Evolutionary conservation across 495 filamentous ascomycete genomes (phyloP).

Genomic region (Chaetomium tenue): DNA sequence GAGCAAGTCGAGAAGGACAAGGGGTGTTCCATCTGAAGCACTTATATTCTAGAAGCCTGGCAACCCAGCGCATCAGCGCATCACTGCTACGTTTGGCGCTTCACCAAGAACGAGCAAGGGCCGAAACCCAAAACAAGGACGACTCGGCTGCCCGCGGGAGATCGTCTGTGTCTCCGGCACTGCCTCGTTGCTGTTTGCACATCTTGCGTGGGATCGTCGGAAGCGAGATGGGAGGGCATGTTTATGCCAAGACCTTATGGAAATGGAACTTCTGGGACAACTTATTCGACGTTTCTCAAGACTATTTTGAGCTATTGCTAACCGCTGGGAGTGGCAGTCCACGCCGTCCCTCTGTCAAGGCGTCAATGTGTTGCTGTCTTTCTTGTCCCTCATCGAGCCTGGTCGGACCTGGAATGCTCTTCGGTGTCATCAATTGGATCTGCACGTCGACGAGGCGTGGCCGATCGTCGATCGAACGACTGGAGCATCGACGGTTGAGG

Average conservation of each 20-base stretch:
- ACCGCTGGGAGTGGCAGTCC: neutral
- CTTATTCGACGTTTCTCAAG: neutral
- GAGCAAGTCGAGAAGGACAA: neutral
- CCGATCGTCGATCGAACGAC: neutral
- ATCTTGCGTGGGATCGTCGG: conserved; percentile 17
- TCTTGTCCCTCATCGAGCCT: neutral
- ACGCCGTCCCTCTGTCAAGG: neutral
- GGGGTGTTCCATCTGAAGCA: neutral
- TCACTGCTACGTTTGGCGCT: neutral
- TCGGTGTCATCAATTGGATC: conserved; percentile 15
- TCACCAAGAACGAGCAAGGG: neutral
- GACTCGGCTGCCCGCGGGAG: conserved; percentile 5
- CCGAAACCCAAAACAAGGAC: neutral
- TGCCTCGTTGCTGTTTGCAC: neutral
- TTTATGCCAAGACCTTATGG: conserved; percentile 5
- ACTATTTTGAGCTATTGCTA: conserved; percentile 2
- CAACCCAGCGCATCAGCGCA: neutral
- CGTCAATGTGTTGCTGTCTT: neutral
- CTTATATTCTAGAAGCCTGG: neutral
- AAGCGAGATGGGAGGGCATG: conserved; percentile 20
- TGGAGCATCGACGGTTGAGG: conserved; percentile 5
- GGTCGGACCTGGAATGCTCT: neutral
- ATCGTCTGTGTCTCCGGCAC: neutral
- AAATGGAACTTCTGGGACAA: neutral
- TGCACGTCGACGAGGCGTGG: neutral